phyloP scores from a whole-genome alignment of 768 basidiomycete species.

The Hemileccinum impolitum region DNA sequence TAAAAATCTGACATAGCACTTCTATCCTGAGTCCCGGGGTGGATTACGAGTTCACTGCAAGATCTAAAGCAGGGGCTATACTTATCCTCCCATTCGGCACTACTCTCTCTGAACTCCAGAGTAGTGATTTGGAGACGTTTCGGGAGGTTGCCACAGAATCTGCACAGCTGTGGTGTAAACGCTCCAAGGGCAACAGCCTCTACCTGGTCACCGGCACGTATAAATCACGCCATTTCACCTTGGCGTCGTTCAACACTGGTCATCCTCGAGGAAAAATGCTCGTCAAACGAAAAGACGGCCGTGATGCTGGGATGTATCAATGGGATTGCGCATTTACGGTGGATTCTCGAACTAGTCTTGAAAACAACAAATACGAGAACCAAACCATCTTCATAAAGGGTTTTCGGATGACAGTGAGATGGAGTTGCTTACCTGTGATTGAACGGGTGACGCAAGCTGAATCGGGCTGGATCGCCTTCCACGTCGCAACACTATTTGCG shows the following conservation, averaged over 20 bases:
- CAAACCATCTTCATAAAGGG: conserved; percentile 12
- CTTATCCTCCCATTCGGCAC: conserved; percentile 7
- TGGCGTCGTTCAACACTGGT: background rate
- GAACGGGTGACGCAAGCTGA: background rate
- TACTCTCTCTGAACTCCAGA: background rate
- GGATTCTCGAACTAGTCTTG: background rate
- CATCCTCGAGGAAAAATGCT: background rate
- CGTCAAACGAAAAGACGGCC: background rate
- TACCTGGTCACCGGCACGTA: conserved; percentile 7
- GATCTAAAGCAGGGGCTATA: background rate
- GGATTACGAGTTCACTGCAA: background rate
- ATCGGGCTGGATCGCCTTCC: background rate
- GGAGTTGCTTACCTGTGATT: background rate
- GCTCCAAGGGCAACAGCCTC: background rate
- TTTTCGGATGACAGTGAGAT: conserved; percentile 6
- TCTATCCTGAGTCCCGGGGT: background rate
- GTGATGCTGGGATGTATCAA: background rate
- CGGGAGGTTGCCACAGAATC: background rate
- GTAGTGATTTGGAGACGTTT: background rate
- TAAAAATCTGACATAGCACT: background rate
- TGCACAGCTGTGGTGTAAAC: background rate
- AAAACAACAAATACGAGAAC: background rate
- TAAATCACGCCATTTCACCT: background rate
- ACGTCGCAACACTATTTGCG: background rate
- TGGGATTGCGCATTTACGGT: background rate